phyloP scores from a whole-genome alignment of 345 rosid genomes.

The Dipteronia sinensis region DNA sequence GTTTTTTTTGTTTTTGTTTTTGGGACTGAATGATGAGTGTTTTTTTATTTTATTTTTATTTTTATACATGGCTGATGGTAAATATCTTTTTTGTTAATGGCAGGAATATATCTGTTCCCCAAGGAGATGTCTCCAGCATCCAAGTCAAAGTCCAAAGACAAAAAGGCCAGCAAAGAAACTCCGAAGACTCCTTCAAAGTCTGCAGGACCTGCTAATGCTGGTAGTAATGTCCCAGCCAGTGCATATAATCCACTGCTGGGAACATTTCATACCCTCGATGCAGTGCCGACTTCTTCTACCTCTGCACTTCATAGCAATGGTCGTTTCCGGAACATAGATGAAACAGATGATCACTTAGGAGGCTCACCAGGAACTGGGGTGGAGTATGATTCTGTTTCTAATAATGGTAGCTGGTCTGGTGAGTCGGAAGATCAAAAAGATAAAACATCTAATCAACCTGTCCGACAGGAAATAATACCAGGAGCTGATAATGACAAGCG shows the following conservation, averaged over 20 bases:
- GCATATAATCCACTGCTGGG: constrained; percentile 77
- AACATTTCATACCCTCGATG: constrained; percentile 71
- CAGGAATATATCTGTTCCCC: constrained; percentile 32
- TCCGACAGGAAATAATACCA: constrained; percentile 57
- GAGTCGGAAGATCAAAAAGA: constrained; percentile 96
- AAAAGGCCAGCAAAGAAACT: constrained; percentile 67
- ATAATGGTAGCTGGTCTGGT: constrained; percentile 90
- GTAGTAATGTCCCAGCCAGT: constrained; percentile 57
- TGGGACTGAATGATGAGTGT: background rate
- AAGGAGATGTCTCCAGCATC: constrained; percentile 69
- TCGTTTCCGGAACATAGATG: constrained; percentile 72
- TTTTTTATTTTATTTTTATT: no score
- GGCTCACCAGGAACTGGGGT: constrained; percentile 48
- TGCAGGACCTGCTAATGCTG: constrained; percentile 49
- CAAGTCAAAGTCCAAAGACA: constrained; percentile 76
- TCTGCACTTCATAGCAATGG: constrained; percentile 59
- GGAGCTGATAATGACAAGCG: constrained; percentile 83
- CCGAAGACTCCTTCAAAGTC: constrained; percentile 60
- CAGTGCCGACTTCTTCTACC: constrained; percentile 48
- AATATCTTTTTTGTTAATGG: constrained; percentile 20
- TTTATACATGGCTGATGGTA: background rate
- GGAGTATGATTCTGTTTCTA: constrained; percentile 80
- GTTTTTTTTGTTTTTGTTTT: background rate
- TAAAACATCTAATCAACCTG: constrained; percentile 44
- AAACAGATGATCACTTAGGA: constrained; percentile 56